Percentiles rank a stretch among this genome's conserved stretches.
Conservation (phyloP, 2,329 filamentous ascomycete genomes). For the Arthroderma sp. region DNA sequence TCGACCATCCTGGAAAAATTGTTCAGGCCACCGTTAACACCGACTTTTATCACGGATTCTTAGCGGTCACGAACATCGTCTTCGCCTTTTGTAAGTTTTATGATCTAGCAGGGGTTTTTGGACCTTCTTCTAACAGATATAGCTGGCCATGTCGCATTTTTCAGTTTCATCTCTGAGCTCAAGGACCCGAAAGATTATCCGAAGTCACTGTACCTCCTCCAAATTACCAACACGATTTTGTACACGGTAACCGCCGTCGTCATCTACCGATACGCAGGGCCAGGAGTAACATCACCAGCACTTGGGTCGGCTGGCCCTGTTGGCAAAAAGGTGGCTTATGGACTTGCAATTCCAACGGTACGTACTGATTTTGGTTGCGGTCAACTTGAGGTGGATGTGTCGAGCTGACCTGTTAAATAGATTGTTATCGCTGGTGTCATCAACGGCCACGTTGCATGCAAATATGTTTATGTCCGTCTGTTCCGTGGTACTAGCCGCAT, state of each 20-base stretch:
- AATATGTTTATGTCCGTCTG: constrained; percentile 52
- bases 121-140: constrained; percentile 3
- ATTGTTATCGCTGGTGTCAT: constrained; percentile 61
- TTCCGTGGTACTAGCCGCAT: constrained; percentile 48
- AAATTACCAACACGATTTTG: constrained; percentile 45
- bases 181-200: constrained; percentile 47
- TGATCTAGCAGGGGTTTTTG: constrained; percentile 4
- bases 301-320: constrained; percentile 47
- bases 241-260: constrained; percentile 55
- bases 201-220: constrained; percentile 50
- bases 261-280: constrained; percentile 55
- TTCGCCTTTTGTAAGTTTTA: constrained; percentile 49
- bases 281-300: constrained; percentile 50
- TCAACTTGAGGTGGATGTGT: too few species aligned
- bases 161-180: constrained; percentile 53
- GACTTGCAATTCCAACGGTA: constrained; percentile 52
- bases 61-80: constrained; percentile 54
- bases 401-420: constrained; percentile 9
- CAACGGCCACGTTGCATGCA: constrained; percentile 52
- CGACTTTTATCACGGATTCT: constrained; percentile 42
- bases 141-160: constrained; percentile 54
- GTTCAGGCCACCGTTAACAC: constrained; percentile 29
- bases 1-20: constrained; percentile 31
- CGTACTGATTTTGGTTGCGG: constrained; percentile 4
- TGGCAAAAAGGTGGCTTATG: constrained; percentile 53